A percentile compares a stretch with the other conserved stretches of the same genome.
These are phyloP conservation scores for Wickerhamomyces tratensis DNA, from an alignment of 805 yeast genomes.

Conservation along the genomic window DNA sequence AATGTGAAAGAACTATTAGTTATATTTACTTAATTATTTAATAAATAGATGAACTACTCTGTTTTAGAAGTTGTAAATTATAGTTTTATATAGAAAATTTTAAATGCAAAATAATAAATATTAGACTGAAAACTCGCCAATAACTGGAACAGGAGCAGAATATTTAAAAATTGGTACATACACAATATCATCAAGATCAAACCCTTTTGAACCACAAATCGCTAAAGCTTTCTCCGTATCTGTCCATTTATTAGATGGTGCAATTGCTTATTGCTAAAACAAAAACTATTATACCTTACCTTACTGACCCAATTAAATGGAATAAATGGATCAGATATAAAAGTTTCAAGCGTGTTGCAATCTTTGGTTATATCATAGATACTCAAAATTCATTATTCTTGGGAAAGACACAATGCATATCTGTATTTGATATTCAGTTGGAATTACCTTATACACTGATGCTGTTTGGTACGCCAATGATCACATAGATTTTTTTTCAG, in stretches of 20 bases:
- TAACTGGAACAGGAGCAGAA: constrained; percentile 25
- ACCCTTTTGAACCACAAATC: constrained; percentile 31
- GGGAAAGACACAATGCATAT: constrained; percentile 22
- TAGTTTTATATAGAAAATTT: no score
- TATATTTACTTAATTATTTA: no score
- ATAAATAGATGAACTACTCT: no score
- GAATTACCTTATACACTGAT: constrained; percentile 37
- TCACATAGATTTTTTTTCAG: constrained; percentile 17
- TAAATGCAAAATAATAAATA: no score
- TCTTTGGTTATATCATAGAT: constrained; percentile 31
- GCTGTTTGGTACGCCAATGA: constrained; percentile 30
- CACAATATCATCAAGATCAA: constrained; percentile 23
- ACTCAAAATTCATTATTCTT: constrained; percentile 28
- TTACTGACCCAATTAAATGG: constrained; percentile 22
- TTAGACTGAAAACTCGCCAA: constrained; percentile 19
- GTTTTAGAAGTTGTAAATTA: no score
- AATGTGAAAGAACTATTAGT: no score
- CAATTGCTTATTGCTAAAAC: constrained; percentile 30
- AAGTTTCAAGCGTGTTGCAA: constrained; percentile 31
- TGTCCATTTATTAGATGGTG: constrained; percentile 29
- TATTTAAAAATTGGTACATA: constrained; percentile 28
- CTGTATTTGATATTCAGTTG: constrained; percentile 32
- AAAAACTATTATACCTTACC: constrained; percentile 34
- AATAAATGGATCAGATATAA: constrained; percentile 36
- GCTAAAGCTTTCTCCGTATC: constrained; percentile 24